Conservation (phyloP, 106 monocot species). For the Allium cepa region DNA sequence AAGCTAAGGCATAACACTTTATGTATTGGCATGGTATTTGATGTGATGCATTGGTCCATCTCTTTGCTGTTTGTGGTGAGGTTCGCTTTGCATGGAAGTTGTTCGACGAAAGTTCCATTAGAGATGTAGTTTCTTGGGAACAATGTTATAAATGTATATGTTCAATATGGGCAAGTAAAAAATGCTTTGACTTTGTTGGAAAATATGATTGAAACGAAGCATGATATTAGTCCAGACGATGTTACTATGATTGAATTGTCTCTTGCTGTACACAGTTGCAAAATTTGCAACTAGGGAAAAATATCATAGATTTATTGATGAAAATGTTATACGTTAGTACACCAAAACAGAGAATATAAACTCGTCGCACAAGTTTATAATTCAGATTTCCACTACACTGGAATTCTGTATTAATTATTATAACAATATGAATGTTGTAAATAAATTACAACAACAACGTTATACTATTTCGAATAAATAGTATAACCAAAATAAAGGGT, state of each 20-base stretch:
- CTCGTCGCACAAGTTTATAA: no score
- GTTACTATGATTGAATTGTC: slow-evolving; percentile 47
- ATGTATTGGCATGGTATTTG: slow-evolving; percentile 13
- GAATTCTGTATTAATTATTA: no score
- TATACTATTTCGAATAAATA: no score
- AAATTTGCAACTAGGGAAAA: slow-evolving; percentile 30
- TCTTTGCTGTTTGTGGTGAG: slow-evolving; percentile 21
- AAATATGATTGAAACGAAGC: slow-evolving; percentile 14
- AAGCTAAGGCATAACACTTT: neutral
- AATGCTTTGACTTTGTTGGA: slow-evolving; percentile 34
- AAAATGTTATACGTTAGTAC: no score
- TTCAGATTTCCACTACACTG: no score
- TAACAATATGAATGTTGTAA: no score
- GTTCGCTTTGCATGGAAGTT: slow-evolving; percentile 32
- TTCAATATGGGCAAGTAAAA: slow-evolving; percentile 17
- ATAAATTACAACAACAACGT: no score
- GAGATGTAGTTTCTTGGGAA: slow-evolving; percentile 67
- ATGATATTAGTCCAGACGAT: slow-evolving; percentile 15
- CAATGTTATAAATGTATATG: slow-evolving; percentile 43
- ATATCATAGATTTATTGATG: slow-evolving; percentile 25
- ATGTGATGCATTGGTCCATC: slow-evolving; percentile 33
- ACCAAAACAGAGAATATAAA: no score
- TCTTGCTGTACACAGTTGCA: slow-evolving; percentile 34
- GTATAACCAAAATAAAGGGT: no score
- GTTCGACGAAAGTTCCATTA: slow-evolving; percentile 34